Evolutionary conservation across 305 asterid species (phyloP), one percentile per base, ranked within the genome.

Genomic region (Fraxinus ornus): DNA sequence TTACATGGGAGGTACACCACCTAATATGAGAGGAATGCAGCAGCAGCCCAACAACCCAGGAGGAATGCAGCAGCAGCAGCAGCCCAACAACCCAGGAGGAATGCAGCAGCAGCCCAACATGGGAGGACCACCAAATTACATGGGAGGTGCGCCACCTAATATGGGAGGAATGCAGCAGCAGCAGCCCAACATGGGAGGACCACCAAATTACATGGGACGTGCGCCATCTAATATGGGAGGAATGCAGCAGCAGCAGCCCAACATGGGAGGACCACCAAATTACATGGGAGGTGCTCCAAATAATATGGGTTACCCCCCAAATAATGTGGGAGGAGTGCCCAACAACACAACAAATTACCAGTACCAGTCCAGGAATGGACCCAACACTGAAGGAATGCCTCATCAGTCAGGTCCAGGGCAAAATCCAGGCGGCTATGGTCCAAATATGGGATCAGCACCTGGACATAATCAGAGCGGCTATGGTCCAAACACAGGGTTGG

Each of bases 381-480:
- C 89, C 4, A 86, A 47, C 81, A 78, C 64, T 68, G 92, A 90
- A 36, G 88, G 90, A 60, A 71, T 74, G 64, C 91, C 90, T 35
- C 88, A 91, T 82, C 95, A 88, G 78, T 83, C 93, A n/a, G 89
- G 90, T 30, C 93, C 97, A 4, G 92, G 91, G 15, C 93, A 87
- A 12, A 87, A 82, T 68, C 90, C 85, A 80, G 78, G 78, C 60
- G 55, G 77, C 44, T 84, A 86, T 62, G 86, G 84, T 5, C 85
- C 87, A 13, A 87, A 81, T 33, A 26, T 62, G 76, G 82, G 79
- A 30, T 68, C 39, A 19, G 88, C 77, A 6, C 85, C 86, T 7
- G 87, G 82, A 35, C 88, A 77, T 74, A 52, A 64, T 49, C 83
- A 85, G 22, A 68, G 78, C 60, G 66, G 77, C 44, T 84, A 86